These are phyloP conservation scores for Hypoxylon sp. DNA, from an alignment of 2,329 filamentous ascomycete genomes.

Conservation along the genomic window DNA sequence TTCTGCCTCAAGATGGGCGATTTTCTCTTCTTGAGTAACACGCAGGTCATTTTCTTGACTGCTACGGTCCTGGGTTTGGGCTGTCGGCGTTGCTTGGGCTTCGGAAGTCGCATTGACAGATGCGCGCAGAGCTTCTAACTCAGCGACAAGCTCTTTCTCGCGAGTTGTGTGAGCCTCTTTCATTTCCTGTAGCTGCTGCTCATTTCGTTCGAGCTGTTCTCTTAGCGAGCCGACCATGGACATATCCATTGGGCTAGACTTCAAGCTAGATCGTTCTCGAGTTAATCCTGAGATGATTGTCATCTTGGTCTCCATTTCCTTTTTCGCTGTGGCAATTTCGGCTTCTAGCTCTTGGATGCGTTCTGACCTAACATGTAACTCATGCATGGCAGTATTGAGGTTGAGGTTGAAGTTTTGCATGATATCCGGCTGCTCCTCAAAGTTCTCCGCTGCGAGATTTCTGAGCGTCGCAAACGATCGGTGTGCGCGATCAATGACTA, in stretches of 20 bases:
- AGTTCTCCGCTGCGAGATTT: constrained; percentile 88
- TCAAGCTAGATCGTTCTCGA: constrained; percentile 91
- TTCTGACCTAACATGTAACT: constrained; percentile 88
- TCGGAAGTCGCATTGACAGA: constrained; percentile 61
- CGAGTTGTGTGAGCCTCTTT: constrained; percentile 79
- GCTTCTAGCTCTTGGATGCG: constrained; percentile 91
- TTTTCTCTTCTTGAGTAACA: constrained; percentile 67
- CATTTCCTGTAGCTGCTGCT: constrained; percentile 81
- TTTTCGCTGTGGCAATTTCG: constrained; percentile 85
- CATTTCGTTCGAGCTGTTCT: constrained; percentile 88
- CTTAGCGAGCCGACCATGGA: constrained; percentile 89
- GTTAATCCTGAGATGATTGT: constrained; percentile 95
- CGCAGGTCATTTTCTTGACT: constrained; percentile 53
- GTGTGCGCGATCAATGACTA: constrained; percentile 90
- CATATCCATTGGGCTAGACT: constrained; percentile 88
- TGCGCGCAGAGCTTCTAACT: constrained; percentile 78
- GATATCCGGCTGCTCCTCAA: constrained; percentile 84
- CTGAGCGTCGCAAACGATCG: constrained; percentile 91
- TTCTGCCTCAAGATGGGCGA: constrained; percentile 78
- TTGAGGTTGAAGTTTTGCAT: constrained; percentile 96
- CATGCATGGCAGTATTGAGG: constrained; percentile 91
- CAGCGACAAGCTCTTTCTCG: constrained; percentile 80
- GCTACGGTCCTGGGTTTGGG: constrained; percentile 51
- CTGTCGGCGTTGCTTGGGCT: constrained; percentile 38
- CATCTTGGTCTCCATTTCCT: constrained; percentile 97